Percentiles rank a stretch among this genome's conserved stretches.
Conservation (phyloP, 139 green algal genomes). For the Tetradesmus obliquus region DNA sequence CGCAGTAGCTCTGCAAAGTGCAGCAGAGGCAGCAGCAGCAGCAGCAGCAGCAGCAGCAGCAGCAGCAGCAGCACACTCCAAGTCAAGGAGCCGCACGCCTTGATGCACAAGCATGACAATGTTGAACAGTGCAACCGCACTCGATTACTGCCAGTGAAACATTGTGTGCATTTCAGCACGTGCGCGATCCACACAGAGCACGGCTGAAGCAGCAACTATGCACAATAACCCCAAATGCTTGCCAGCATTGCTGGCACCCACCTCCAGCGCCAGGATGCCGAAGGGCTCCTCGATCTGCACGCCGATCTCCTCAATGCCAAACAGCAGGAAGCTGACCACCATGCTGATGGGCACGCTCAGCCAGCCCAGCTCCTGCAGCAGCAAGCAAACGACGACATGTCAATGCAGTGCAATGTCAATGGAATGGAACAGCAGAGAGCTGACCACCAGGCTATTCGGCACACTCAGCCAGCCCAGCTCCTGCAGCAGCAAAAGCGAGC, state of each 20-base stretch:
- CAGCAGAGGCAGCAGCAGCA: neutral
- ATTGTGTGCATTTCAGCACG: too few species aligned
- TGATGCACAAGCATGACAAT: too few species aligned
- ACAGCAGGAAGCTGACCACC: constrained; percentile 42
- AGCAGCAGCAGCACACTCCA: neutral
- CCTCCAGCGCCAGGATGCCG: constrained; percentile 45
- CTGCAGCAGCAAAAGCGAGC: constrained; percentile 9
- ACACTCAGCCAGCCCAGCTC: constrained; percentile 53
- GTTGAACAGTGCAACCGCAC: too few species aligned
- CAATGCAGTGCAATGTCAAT: neutral
- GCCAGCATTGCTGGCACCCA: neutral
- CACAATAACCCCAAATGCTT: too few species aligned
- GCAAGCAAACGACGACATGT: neutral
- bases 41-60: neutral
- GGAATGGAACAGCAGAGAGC: constrained; percentile 21
- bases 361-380: constrained; percentile 46
- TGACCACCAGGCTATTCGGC: constrained; percentile 31
- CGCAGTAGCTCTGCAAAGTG: constrained; percentile 14
- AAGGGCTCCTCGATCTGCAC: constrained; percentile 48
- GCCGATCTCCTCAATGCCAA: constrained; percentile 48
- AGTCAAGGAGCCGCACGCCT: neutral
- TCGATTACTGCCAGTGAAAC: too few species aligned
- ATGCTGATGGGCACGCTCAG: constrained; percentile 45
- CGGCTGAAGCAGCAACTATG: too few species aligned
- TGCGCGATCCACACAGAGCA: too few species aligned